Percentiles rank a stretch among this genome's conserved stretches.
phyloP scores from a whole-genome alignment of 1,284 basidiomycete genomes.

The Schizophyllum commune region DNA sequence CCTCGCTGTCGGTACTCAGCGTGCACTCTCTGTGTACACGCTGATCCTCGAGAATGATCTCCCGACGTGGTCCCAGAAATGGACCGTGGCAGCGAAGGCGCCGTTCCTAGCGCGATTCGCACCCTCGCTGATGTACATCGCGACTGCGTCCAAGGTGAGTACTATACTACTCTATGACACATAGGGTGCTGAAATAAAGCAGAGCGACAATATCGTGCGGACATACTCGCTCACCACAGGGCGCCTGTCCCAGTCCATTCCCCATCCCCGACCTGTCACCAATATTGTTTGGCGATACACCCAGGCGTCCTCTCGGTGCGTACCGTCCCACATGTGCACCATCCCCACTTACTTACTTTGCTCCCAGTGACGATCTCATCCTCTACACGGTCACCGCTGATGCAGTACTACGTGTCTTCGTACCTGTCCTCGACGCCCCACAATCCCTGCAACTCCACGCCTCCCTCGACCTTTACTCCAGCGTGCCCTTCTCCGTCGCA shows the following conservation, averaged over 20 bases:
- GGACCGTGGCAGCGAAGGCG: conserved; percentile 47
- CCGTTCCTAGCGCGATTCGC: conserved; percentile 54
- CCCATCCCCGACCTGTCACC: conserved; percentile 58
- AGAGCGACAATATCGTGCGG: conserved; percentile 54
- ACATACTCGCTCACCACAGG: conserved; percentile 69
- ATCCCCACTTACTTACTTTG: conserved; percentile 5
- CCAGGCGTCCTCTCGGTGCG: conserved; percentile 58
- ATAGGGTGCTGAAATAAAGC: conserved; percentile 1
- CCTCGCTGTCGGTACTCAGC: conserved; percentile 55
- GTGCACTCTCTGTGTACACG: conserved; percentile 60
- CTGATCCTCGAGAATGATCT: conserved; percentile 72
- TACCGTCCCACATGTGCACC: conserved; percentile 10
- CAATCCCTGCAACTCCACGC: conserved; percentile 80
- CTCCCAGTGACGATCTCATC: conserved; percentile 60
- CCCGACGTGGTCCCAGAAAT: conserved; percentile 72
- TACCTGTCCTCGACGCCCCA: conserved; percentile 83
- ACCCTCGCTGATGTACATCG: conserved; percentile 69
- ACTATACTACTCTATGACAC: conserved; percentile 5
- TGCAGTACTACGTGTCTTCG: conserved; percentile 74
- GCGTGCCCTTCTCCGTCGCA: conserved; percentile 35
- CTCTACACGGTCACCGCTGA: conserved; percentile 74
- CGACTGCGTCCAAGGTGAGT: conserved; percentile 51
- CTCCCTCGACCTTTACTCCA: conserved; percentile 57
- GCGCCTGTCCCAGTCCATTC: conserved; percentile 53
- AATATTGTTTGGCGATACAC: conserved; percentile 66